Evolutionary conservation across 2,329 filamentous ascomycete species (phyloP), one percentile per base, ranked within the genome.

Genomic region (Aspergillus thermomutatus): DNA sequence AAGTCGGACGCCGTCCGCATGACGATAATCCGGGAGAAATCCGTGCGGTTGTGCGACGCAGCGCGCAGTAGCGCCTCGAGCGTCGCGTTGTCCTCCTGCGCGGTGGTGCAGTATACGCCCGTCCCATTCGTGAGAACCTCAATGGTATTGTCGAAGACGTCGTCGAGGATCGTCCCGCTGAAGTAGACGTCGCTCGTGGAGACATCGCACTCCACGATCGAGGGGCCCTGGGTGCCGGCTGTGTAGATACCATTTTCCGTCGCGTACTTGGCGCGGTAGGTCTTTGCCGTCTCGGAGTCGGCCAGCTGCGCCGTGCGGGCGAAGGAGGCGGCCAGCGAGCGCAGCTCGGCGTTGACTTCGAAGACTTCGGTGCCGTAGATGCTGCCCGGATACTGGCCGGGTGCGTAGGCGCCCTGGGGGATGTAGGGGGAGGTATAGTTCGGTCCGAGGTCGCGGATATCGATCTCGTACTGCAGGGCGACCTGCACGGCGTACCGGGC

Each of bases 181-280:
- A 82, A 91, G 75, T 90, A 91, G 17, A 89, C 87, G 66, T 91
- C 88, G 45, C 84, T 87, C 0, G 88, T 90, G 0, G 85, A 85
- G 5, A 82, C 80, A 65, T 91, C 88, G 64, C 88, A 90, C 59
- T 81, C 82, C 40, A 87, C 73, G 1, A 91, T 79, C 3, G 76
- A 74, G 0, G 88, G 88, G 0, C 72, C 64, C 19, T 71, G 57
- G 0, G 79, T 77, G 0, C 74, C 80, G 9, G 75, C 73, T 1
- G 72, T 68, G 64, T 79, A 81, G 55, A 65, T 54, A 34, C 59
- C 64, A 9, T 60, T 60, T 4, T 62, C 23, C 1, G 66, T 65
- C 1, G 65, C 70, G 64, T 88, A 89, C 26, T 77, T 72, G 2
- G 75, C 73, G 4, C 87, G 81, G 69, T 88, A 89, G 11, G 72